Percentiles rank a stretch among this genome's conserved stretches.
Evolutionary conservation across 805 yeast genomes (phyloP).

Genomic region (Ogataea nitratoaversa): DNA sequence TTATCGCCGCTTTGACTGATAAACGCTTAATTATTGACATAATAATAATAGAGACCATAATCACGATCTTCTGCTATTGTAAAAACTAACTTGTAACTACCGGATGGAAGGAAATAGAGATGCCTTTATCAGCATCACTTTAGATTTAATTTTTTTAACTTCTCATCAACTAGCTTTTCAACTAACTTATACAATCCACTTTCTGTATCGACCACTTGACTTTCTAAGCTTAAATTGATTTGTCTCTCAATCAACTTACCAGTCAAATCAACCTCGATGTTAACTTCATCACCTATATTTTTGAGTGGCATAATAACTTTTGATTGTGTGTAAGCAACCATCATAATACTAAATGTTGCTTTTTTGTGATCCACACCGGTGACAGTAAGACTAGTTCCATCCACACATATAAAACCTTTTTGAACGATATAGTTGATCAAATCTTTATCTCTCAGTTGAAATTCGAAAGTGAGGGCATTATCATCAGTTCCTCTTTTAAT

Average conservation of each 20-base stretch:
- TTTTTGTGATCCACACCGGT: conserved; percentile 64
- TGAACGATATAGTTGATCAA: conserved; percentile 77
- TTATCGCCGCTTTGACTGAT: too few species aligned
- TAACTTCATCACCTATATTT: conserved; percentile 59
- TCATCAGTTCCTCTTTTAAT: conserved; percentile 53
- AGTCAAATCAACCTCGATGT: conserved; percentile 91
- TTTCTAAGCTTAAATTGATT: conserved; percentile 52
- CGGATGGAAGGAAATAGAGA: too few species aligned
- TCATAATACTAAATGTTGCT: conserved; percentile 72
- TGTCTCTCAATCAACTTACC: conserved; percentile 92
- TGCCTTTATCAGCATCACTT: too few species aligned
- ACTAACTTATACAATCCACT: conserved; percentile 51
- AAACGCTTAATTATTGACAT: too few species aligned
- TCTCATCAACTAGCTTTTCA: conserved; percentile 42
- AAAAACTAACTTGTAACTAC: too few species aligned
- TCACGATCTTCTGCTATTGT: too few species aligned
- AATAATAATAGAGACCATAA: too few species aligned
- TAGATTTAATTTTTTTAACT: conserved; percentile 23
- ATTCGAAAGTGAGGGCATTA: conserved; percentile 73
- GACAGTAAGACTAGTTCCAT: conserved; percentile 90
- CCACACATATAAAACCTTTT: conserved; percentile 90
- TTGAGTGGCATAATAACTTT: conserved; percentile 73
- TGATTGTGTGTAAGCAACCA: conserved; percentile 86
- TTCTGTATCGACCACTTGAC: conserved; percentile 45
- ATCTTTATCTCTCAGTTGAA: conserved; percentile 60